Conservation (phyloP, 192 early-diverging fungal genomes). For the Phycomyces nitens region DNA sequence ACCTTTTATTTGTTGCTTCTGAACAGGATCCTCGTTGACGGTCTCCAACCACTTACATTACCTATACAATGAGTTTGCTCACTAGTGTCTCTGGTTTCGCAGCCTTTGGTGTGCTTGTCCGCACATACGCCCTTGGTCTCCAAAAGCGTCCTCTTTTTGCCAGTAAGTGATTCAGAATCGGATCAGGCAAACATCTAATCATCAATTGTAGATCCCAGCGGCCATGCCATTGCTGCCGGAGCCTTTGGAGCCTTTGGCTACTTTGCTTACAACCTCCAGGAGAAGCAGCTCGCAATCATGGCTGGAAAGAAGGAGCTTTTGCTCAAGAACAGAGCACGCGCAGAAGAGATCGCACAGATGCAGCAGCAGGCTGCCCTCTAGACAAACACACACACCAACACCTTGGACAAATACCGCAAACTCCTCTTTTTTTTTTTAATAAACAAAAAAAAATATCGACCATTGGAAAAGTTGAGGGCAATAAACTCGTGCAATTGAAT, state of each 20-base stretch:
- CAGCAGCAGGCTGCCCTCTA: neutral
- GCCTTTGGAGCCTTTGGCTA: conserved; percentile 36
- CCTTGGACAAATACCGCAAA: neutral
- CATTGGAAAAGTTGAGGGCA: no score
- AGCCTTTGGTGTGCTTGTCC: conserved; percentile 41
- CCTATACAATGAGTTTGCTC: conserved; percentile 26
- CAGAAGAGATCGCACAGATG: conserved; percentile 30
- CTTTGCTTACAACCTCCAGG: conserved; percentile 30
- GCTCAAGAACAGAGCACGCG: conserved; percentile 36
- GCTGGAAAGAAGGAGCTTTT: conserved; percentile 34
- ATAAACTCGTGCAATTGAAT: no score
- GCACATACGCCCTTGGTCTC: conserved; percentile 39
- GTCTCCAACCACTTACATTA: conserved; percentile 9
- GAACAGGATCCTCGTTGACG: neutral
- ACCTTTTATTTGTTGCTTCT: neutral
- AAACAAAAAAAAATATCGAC: no score
- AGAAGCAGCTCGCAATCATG: conserved; percentile 31
- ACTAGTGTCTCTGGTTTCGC: conserved; percentile 39
- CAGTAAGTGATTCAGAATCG: conserved; percentile 19
- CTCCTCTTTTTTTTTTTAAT: no score
- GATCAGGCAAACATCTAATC: neutral
- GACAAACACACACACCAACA: neutral
- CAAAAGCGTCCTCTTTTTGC: conserved; percentile 40
- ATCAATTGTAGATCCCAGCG: conserved; percentile 24
- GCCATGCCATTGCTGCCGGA: conserved; percentile 29